Percentiles rank a stretch among this genome's conserved stretches.
These are phyloP conservation scores for Durusdinium trenchii DNA, from an alignment of 73 alveolate genomes.

Conservation along the genomic window DNA sequence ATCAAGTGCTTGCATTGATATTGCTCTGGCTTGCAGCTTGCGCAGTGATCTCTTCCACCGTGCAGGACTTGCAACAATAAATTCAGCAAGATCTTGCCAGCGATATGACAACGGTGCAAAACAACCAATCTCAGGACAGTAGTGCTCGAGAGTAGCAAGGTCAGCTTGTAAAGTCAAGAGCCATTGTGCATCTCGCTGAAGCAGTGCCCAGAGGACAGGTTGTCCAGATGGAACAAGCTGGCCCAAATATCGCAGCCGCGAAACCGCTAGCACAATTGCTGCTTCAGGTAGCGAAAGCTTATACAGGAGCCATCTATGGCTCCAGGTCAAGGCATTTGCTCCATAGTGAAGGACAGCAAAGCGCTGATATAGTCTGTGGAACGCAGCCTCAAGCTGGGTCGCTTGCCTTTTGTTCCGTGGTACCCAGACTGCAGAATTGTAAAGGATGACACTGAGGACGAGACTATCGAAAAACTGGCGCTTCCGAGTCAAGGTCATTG, in stretches of 20 bases:
- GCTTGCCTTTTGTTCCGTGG: neutral
- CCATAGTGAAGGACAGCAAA: neutral
- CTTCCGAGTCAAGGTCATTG: neutral
- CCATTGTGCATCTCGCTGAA: no score
- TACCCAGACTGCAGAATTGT: neutral
- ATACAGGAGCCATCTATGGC: neutral
- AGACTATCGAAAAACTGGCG: neutral
- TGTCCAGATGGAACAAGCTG: neutral
- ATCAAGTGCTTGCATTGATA: no score
- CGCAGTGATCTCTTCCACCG: no score
- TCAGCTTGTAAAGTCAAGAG: no score
- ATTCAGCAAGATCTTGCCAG: no score
- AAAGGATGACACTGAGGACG: neutral
- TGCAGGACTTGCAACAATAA: no score
- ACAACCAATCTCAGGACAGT: no score
- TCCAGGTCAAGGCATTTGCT: neutral
- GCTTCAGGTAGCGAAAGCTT: neutral
- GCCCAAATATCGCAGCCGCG: neutral
- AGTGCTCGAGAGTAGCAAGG: no score
- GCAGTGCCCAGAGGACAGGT: neutral
- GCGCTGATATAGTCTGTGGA: neutral
- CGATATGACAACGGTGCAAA: no score
- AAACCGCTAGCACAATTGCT: neutral
- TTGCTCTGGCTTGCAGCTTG: no score
- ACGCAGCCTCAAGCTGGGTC: neutral